A percentile compares a stretch with the other conserved stretches of the same genome.
Evolutionary conservation across 73 alveolate species (phyloP).

Genomic region (Tetrahymena borealis): DNA sequence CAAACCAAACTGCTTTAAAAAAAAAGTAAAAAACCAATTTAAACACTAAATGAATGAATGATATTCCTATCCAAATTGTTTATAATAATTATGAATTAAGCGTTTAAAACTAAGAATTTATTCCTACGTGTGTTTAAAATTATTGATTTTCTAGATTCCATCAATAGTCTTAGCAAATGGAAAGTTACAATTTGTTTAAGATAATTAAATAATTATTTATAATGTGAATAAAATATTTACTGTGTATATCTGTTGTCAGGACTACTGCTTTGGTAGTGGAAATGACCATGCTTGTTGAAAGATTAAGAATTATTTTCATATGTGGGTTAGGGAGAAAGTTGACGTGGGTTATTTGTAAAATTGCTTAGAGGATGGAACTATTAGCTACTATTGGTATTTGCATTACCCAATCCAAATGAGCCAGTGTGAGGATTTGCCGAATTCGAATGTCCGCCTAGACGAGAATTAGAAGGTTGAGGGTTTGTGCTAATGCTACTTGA

Average conservation of each 20-base stretch:
- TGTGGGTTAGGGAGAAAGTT: not conserved
- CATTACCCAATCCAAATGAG: not conserved
- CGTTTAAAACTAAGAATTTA: too few relatives aligned
- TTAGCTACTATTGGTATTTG: not conserved
- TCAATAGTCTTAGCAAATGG: too few relatives aligned
- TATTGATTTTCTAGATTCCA: too few relatives aligned
- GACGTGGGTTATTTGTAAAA: not conserved
- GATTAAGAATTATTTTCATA: not conserved
- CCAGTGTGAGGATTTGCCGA: not conserved
- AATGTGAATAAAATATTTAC: not conserved
- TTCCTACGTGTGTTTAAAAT: too few relatives aligned
- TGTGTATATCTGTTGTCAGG: not conserved
- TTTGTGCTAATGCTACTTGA: too few relatives aligned
- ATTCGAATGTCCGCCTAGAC: not conserved
- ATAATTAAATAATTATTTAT: not conserved
- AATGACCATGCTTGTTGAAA: not conserved
- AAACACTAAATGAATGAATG: too few relatives aligned
- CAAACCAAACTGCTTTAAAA: too few relatives aligned
- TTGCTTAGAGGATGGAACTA: not conserved
- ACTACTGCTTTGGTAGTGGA: not conserved
- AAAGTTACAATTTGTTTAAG: too few relatives aligned
- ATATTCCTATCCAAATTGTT: too few relatives aligned
- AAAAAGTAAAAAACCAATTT: too few relatives aligned
- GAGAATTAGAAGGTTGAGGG: not conserved
- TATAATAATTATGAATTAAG: too few relatives aligned